Evolutionary conservation across 2,329 filamentous ascomycete genomes (phyloP), one percentile per base, ranked within the genome.

Genomic region (Phyllosticta citribraziliensis): DNA sequence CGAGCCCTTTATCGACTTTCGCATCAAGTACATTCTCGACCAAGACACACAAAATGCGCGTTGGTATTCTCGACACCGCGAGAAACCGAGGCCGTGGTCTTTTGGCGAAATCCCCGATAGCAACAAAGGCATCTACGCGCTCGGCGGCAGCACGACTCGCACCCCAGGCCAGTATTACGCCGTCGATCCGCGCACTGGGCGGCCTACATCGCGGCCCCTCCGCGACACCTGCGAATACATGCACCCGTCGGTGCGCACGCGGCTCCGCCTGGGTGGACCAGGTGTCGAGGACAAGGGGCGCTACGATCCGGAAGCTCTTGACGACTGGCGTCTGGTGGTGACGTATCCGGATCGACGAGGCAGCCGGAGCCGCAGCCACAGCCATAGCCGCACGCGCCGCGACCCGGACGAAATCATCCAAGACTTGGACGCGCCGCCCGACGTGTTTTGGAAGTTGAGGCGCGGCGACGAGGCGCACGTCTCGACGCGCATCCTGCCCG

Each of bases 211-310:
- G 20, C 72, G 76, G 1, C 76, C 77, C 1, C 72, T 82, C 33
- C 69, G 73, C 33, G 72, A 80, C 61, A 81, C 79, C 24, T 74
- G 78, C 64, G 79, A 82, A 68, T 81, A 81, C 65, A 76, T 82
- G 30, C 79, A 82, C 66, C 74, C 79, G 5, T 77, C 72, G 4
- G 79, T 77, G 5, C 75, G 79, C 20, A 71, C 77, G 0, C 73
- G 79, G 14, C 65, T 76, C 53, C 74, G 73, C 12, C 72, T 80
- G 5, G 66, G 72, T 62, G 79, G 79, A 3, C 79, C 79, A 1
- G 79, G 79, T 3, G 64, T 75, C 52, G 67, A 74, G 40, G 79
- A 81, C 67, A 72, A 71, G 40, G 76, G 76, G 53, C 52, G 66
- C 25, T 82, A 81, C 67, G 74, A 78, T 70, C 75, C 65, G 62